Evolutionary conservation across 768 basidiomycete genomes (phyloP).

Genomic region (Crassisporium funariophilum): DNA sequence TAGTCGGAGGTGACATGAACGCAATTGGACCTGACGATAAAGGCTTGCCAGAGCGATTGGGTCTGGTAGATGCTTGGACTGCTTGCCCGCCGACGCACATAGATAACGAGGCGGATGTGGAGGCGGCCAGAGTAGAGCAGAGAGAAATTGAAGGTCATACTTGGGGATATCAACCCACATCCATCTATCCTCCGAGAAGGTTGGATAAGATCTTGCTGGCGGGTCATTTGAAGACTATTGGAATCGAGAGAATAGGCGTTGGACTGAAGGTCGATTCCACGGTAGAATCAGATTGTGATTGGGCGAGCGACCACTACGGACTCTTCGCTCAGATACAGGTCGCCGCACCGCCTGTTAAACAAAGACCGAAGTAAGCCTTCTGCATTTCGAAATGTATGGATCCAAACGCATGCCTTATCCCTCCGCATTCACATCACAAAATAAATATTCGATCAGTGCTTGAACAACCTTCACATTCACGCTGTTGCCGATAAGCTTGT

Average conservation of each 20-base stretch:
- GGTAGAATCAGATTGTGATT: background rate
- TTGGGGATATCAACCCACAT: constrained; percentile 19
- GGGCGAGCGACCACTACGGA: constrained; percentile 20
- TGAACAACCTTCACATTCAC: constrained; percentile 77
- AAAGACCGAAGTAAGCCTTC: too few species aligned
- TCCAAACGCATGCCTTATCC: too few species aligned
- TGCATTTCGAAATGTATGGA: too few species aligned
- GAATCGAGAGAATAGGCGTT: constrained; percentile 13
- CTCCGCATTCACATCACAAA: constrained; percentile 28
- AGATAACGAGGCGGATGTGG: background rate
- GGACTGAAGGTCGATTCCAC: constrained; percentile 7
- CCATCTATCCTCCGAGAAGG: constrained; percentile 7
- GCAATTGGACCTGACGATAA: constrained; percentile 18
- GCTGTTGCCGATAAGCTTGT: constrained; percentile 80
- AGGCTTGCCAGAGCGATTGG: constrained; percentile 8
- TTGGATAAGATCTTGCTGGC: constrained; percentile 20
- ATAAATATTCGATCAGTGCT: constrained; percentile 61
- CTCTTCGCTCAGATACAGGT: constrained; percentile 9
- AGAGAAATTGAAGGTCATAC: constrained; percentile 10
- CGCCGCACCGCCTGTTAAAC: too few species aligned
- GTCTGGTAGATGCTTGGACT: constrained; percentile 16
- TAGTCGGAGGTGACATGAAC: constrained; percentile 23
- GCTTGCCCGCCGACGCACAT: background rate
- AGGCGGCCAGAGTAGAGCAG: background rate
- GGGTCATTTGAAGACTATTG: constrained; percentile 1